A percentile compares a stretch with the other conserved stretches of the same genome.
These are phyloP conservation scores for Hymenoscyphus fraxineus DNA, from an alignment of 2,329 filamentous ascomycete genomes.

Conservation along the genomic window DNA sequence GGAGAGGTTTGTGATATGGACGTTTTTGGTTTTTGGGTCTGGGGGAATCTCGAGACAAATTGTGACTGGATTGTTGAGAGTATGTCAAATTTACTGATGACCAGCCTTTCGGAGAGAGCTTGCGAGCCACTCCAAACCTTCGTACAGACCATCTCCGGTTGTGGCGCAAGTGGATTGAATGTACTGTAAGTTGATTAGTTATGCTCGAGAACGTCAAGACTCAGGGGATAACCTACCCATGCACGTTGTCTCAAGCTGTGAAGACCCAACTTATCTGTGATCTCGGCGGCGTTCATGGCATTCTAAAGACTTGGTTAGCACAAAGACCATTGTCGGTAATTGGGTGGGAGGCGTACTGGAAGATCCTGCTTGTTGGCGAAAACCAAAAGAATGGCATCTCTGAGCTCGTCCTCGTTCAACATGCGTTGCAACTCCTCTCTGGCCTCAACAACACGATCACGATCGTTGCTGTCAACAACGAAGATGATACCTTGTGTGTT, in stretches of 20 bases:
- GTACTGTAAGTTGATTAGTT: slow-evolving; percentile 1
- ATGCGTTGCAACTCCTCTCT: slow-evolving; percentile 92
- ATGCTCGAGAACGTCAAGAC: not conserved
- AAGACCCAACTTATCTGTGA: slow-evolving; percentile 73
- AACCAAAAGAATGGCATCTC: slow-evolving; percentile 87
- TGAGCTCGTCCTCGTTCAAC: slow-evolving; percentile 97
- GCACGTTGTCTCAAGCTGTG: slow-evolving; percentile 76
- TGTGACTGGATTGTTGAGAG: slow-evolving; percentile 15
- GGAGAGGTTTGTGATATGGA: slow-evolving; percentile 32
- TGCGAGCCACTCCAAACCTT: slow-evolving; percentile 66
- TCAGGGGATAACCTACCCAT: slow-evolving; percentile 68
- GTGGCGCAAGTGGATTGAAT: slow-evolving; percentile 65
- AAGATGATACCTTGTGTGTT: slow-evolving; percentile 93
- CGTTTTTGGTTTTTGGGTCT: slow-evolving; percentile 29
- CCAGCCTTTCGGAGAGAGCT: slow-evolving; percentile 75
- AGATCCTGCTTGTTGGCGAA: slow-evolving; percentile 99
- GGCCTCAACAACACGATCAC: slow-evolving; percentile 86
- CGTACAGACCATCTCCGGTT: slow-evolving; percentile 74
- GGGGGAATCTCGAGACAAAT: slow-evolving; percentile 29
- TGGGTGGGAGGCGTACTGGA: slow-evolving; percentile 57
- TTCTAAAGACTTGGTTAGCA: slow-evolving; percentile 10
- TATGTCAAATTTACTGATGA: slow-evolving; percentile 50
- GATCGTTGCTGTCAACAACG: slow-evolving; percentile 94
- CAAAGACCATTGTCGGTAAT: not conserved
- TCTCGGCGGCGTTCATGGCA: slow-evolving; percentile 78